Percentiles rank a stretch among this genome's conserved stretches.
Evolutionary conservation across 1,284 basidiomycete species (phyloP).

Genomic region (Inonotus obliquus): DNA sequence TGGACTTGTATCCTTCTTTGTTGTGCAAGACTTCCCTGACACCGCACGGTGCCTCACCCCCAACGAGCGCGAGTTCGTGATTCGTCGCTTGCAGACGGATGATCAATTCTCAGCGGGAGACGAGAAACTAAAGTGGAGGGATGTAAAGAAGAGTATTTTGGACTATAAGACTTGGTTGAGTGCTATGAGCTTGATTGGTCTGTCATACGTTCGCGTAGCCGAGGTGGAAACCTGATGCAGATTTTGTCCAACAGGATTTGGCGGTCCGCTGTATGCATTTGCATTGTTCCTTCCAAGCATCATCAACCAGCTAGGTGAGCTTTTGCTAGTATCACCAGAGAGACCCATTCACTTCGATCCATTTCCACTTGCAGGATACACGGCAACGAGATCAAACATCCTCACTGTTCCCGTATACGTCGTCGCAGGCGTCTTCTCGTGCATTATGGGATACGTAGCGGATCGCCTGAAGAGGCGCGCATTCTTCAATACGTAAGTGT

Average conservation of each 20-base stretch:
- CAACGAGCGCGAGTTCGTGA: slow-evolving; percentile 34
- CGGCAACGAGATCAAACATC: slow-evolving; percentile 66
- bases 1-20: slow-evolving; percentile 33
- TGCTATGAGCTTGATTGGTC: slow-evolving; percentile 29
- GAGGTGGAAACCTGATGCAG: no score
- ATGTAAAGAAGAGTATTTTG: slow-evolving; percentile 52
- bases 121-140: slow-evolving; percentile 55
- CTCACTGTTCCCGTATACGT: slow-evolving; percentile 69
- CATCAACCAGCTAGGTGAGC: no score
- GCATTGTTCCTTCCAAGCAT: no score
- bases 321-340: no score
- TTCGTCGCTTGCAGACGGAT: slow-evolving; percentile 64
- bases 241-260: no score
- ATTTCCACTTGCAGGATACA: no score
- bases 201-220: no score
- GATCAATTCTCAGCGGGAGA: slow-evolving; percentile 70
- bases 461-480: slow-evolving; percentile 57
- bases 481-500: slow-evolving; percentile 53
- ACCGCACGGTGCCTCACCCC: slow-evolving; percentile 36
- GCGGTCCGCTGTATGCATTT: no score
- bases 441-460: slow-evolving; percentile 54
- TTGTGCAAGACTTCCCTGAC: slow-evolving; percentile 37
- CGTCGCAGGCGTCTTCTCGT: slow-evolving; percentile 62
- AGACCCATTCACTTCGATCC: no score
- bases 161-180: slow-evolving; percentile 78